A percentile compares a stretch with the other conserved stretches of the same genome.
phyloP scores from a whole-genome alignment of 2,329 filamentous ascomycete species.

The Domatiomyces globalis region DNA sequence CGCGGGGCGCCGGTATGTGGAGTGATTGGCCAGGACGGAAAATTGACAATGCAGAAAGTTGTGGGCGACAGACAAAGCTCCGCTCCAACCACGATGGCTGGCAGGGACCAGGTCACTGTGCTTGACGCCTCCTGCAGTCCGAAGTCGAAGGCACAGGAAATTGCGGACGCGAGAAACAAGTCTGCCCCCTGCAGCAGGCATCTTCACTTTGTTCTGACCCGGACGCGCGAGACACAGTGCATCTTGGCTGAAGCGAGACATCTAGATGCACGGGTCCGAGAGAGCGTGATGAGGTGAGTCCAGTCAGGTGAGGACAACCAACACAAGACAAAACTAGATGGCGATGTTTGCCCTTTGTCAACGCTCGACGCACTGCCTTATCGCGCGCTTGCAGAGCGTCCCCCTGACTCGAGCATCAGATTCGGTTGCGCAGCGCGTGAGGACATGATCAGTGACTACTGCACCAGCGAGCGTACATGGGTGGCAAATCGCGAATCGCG shows the following conservation, averaged over 20 bases:
- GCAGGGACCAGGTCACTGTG: slow-evolving; percentile 32
- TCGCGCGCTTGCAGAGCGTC: too few relatives aligned
- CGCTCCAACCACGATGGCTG: slow-evolving; percentile 31
- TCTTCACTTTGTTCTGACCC: neutral
- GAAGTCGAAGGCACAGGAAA: neutral
- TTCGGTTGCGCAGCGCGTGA: neutral
- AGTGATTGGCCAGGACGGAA: neutral
- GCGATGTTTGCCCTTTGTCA: neutral
- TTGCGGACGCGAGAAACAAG: neutral
- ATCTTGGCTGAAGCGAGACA: neutral
- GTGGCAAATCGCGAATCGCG: neutral
- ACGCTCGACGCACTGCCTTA: neutral
- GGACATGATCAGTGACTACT: neutral
- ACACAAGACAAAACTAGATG: neutral
- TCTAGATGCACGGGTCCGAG: neutral
- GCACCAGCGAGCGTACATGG: neutral
- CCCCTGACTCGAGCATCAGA: neutral
- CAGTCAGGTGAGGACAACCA: neutral
- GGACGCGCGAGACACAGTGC: neutral
- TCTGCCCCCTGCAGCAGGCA: neutral
- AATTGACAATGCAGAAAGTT: slow-evolving; percentile 3
- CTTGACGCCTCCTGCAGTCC: neutral
- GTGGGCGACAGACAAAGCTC: slow-evolving; percentile 33
- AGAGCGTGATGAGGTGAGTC: neutral
- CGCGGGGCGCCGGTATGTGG: neutral